Base-by-base conservation (phyloP, 2,329 filamentous ascomycete species). In the Ophiosphaerella korrae region DNA sequence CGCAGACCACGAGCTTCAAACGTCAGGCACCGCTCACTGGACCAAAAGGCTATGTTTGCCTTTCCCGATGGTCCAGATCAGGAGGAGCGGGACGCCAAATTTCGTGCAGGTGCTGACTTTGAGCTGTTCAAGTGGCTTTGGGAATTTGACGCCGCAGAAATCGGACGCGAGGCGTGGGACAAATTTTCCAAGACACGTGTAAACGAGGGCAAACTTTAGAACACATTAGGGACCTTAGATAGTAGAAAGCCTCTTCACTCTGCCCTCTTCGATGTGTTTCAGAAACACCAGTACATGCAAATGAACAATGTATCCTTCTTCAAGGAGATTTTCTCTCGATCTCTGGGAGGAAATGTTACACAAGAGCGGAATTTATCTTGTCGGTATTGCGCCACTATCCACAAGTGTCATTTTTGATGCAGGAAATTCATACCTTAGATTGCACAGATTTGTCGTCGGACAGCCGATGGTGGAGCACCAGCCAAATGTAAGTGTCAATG, bases 51-150 rank as follows among this genome's bases (percentile, higher is more conserved):
- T 29, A 40, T 40, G 38, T 40, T 40, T 40, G 18, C 38, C 26
- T 21, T 40, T 40, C 18, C 38, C 3, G 38, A 40, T 40, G 38
- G 38, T 29, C 38, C 21, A 40, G 38, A 18, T 2, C 38, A 40
- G 26, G 38, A 40, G 38, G 38, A 40, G 14, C 38, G 38, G 24
- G 38, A 40, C 24, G 18, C 38, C 23, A 40, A 29, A 40, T 18
- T 40, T 40, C 38, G 38, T 40, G 18, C 21, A 23, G 38, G 38
- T 40, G 21, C 38, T 26, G 38, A 40, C 23, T 40, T 40, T 40
- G 38, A 40, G 38, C 21, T 40, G 13, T 40, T 40, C 38, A 40
- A 40, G 14, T 40, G 38, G 38, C 38, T 40, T 21, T 40, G 38
- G 38, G 38, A 40, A 21, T 40, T 26, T 21, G 21, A 40, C 14